phyloP scores from a whole-genome alignment of 495 filamentous ascomycete genomes.

The Xylaria grammica region DNA sequence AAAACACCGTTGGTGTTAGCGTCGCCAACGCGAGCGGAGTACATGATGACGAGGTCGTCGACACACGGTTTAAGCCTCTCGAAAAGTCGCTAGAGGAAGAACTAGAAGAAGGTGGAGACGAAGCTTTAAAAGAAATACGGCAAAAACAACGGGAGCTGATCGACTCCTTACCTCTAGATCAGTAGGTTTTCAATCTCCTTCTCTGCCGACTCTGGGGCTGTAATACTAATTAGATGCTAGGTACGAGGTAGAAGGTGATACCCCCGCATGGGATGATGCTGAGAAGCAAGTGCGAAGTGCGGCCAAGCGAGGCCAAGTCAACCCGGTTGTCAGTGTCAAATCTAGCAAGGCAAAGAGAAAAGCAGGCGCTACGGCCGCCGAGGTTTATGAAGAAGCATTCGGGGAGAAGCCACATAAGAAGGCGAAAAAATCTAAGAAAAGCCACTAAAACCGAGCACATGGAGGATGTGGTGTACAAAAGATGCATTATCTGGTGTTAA shows the following conservation, averaged over 20 bases:
- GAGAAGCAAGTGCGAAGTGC: constrained; percentile 73
- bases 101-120: constrained; percentile 79
- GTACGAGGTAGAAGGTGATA: constrained; percentile 79
- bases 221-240: constrained; percentile 53
- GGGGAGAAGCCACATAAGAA: constrained; percentile 65
- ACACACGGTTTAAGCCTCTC: constrained; percentile 69
- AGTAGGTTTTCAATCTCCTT: constrained; percentile 63
- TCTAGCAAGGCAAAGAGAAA: constrained; percentile 77
- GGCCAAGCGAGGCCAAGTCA: constrained; percentile 60
- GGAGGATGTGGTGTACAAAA: constrained; percentile 3
- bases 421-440: constrained; percentile 49
- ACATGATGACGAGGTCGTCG: constrained; percentile 66
- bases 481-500: constrained; percentile 23
- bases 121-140: constrained; percentile 70
- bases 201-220: constrained; percentile 8
- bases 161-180: constrained; percentile 84
- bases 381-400: constrained; percentile 64
- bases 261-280: constrained; percentile 77
- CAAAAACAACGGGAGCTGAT: constrained; percentile 82
- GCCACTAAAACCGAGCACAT: not conserved
- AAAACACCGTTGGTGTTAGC: constrained; percentile 58
- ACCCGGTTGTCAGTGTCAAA: constrained; percentile 83
- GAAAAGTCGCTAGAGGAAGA: constrained; percentile 82
- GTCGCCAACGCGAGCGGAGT: constrained; percentile 57
- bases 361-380: constrained; percentile 63